Evolutionary conservation across 2,329 filamentous ascomycete species (phyloP).

Genomic region (Aaosphaeria arxii): DNA sequence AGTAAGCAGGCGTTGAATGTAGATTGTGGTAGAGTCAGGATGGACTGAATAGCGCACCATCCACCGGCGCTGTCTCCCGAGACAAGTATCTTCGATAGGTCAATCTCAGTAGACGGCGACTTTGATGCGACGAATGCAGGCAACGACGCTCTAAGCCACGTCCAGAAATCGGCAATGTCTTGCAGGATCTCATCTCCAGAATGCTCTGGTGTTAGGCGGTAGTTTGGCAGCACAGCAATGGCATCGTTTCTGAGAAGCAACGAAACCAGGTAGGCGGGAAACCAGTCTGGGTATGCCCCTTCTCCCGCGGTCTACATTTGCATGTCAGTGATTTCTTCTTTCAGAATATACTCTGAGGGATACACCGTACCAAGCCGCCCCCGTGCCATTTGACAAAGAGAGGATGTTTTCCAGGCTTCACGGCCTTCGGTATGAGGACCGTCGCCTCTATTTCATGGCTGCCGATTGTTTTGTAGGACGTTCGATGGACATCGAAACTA

Average conservation of each 20-base stretch:
- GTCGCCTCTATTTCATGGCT: slow-evolving; percentile 37
- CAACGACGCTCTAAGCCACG: slow-evolving; percentile 36
- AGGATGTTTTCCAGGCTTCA: slow-evolving; percentile 35
- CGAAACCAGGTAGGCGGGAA: slow-evolving; percentile 34
- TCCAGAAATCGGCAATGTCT: slow-evolving; percentile 50
- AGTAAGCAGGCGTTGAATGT: slow-evolving; percentile 20
- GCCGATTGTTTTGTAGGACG: slow-evolving; percentile 41
- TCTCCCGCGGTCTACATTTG: slow-evolving; percentile 15
- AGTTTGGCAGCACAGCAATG: slow-evolving; percentile 48
- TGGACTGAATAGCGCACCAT: slow-evolving; percentile 35
- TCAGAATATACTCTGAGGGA: too few species aligned
- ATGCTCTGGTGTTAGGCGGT: slow-evolving; percentile 51
- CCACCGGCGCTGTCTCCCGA: slow-evolving; percentile 40
- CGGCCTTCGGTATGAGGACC: slow-evolving; percentile 39
- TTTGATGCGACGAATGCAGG: slow-evolving; percentile 13
- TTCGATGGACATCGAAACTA: slow-evolving; percentile 39
- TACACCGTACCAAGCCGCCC: slow-evolving; percentile 32
- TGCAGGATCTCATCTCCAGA: slow-evolving; percentile 46
- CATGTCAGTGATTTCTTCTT: not conserved
- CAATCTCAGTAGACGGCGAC: slow-evolving; percentile 12
- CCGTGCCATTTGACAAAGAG: slow-evolving; percentile 46
- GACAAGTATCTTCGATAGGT: slow-evolving; percentile 26
- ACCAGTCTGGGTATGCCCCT: slow-evolving; percentile 27
- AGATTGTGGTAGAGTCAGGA: slow-evolving; percentile 14
- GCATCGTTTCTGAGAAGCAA: slow-evolving; percentile 39